Evolutionary conservation across 2,329 filamentous ascomycete genomes (phyloP).

Genomic region (Rachicladosporium sp.): DNA sequence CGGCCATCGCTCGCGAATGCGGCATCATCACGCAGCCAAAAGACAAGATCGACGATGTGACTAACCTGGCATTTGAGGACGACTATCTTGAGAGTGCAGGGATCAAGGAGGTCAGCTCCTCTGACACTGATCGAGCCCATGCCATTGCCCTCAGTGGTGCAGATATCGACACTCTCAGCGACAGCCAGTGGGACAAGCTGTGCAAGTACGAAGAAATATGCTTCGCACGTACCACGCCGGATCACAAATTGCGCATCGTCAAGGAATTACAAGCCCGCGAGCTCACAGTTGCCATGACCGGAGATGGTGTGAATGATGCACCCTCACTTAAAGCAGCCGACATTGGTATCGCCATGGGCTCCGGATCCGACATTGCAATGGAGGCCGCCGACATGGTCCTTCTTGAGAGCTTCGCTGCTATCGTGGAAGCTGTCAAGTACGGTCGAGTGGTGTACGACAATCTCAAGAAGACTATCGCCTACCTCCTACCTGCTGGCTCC

Average conservation of each 20-base stretch:
- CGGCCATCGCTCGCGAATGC: conserved; percentile 59
- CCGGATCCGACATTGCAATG: conserved; percentile 48
- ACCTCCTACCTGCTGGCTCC: conserved; percentile 59
- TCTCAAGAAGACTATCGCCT: conserved; percentile 64
- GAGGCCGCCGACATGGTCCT: conserved; percentile 52
- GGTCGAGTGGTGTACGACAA: conserved; percentile 71
- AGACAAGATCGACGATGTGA: conserved; percentile 40
- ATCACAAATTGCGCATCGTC: conserved; percentile 72
- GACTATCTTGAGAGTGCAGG: conserved; percentile 19
- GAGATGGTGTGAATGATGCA: conserved; percentile 38
- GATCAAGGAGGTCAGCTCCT: conserved; percentile 10
- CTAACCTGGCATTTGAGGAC: conserved; percentile 33
- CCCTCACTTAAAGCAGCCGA: conserved; percentile 48
- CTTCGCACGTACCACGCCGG: conserved; percentile 63
- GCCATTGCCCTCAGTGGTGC: conserved; percentile 54
- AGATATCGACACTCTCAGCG: conserved; percentile 53
- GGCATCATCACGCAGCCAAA: conserved; percentile 51
- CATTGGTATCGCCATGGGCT: conserved; percentile 47
- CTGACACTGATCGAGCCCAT: conserved; percentile 16
- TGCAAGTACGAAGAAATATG: conserved; percentile 58
- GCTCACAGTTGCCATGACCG: conserved; percentile 44
- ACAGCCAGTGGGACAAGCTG: conserved; percentile 57
- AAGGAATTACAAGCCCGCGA: conserved; percentile 54
- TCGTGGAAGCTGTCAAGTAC: conserved; percentile 60
- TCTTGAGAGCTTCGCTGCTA: conserved; percentile 56